A percentile compares a stretch with the other conserved stretches of the same genome.
phyloP scores from a whole-genome alignment of 768 basidiomycete genomes.

The Auricularia sp. region DNA sequence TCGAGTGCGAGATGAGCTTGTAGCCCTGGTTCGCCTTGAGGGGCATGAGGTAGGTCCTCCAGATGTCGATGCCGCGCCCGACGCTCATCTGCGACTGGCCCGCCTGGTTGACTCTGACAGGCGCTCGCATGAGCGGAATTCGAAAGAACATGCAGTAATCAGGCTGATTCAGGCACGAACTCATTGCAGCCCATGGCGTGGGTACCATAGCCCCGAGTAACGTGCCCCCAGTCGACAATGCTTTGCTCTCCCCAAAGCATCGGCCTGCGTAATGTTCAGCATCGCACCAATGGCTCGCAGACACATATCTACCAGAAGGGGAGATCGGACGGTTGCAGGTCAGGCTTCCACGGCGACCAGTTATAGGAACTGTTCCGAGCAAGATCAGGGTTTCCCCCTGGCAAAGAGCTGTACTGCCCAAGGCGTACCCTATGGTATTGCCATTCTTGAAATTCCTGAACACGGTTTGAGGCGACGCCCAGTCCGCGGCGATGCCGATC shows the following conservation, averaged over 20 bases:
- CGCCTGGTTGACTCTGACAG: constrained; percentile 40
- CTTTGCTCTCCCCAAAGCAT: neutral
- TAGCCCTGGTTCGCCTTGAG: constrained; percentile 44
- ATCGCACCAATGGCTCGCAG: too few relatives aligned
- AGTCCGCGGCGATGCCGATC: too few relatives aligned
- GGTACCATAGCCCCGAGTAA: neutral
- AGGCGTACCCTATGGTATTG: neutral
- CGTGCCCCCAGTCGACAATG: neutral
- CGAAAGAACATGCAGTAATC: too few relatives aligned
- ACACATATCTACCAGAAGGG: neutral
- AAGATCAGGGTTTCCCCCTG: too few relatives aligned
- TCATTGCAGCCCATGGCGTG: neutral
- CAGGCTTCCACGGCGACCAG: neutral
- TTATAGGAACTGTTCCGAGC: neutral
- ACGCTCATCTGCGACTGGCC: constrained; percentile 56
- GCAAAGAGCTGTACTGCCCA: too few relatives aligned
- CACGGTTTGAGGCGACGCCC: too few relatives aligned
- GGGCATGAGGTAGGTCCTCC: constrained; percentile 52
- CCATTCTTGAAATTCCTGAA: too few relatives aligned
- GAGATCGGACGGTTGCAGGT: neutral
- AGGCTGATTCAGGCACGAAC: neutral
- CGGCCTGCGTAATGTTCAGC: neutral
- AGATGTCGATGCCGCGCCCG: constrained; percentile 39
- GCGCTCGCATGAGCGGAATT: neutral
- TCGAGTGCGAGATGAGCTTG: constrained; percentile 55